phyloP scores from a whole-genome alignment of 306 rosid species.

The Aeschynomene evenia region DNA sequence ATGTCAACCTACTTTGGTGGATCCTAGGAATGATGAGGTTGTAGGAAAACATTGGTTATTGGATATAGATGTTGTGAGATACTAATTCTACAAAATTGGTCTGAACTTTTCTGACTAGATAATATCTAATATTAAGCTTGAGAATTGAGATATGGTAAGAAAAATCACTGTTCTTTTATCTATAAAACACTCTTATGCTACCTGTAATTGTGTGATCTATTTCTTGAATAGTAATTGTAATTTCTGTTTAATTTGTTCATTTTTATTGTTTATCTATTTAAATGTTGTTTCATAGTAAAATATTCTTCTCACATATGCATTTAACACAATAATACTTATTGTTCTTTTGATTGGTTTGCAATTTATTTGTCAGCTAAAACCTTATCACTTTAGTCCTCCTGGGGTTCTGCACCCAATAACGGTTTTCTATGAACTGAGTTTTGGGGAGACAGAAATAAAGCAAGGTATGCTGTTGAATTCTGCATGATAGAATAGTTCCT shows the following conservation, averaged over 20 bases:
- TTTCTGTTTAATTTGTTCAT: not conserved
- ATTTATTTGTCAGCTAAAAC: conserved; percentile 59
- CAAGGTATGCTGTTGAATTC: conserved; percentile 63
- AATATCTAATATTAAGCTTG: conserved; percentile 13
- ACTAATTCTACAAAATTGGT: not conserved
- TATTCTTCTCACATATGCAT: not conserved
- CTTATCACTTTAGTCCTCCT: conserved; percentile 83
- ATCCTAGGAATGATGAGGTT: not conserved
- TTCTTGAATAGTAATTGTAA: conserved; percentile 11
- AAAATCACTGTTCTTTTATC: not conserved
- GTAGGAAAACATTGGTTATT: not conserved
- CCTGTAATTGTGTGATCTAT: not conserved
- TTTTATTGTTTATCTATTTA: conserved; percentile 8
- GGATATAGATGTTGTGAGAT: not conserved
- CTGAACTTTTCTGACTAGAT: conserved; percentile 1
- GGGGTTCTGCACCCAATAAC: conserved; percentile 83
- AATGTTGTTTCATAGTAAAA: conserved; percentile 5
- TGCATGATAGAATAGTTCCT: conserved; percentile 8
- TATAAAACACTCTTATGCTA: not conserved
- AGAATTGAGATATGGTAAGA: conserved; percentile 6
- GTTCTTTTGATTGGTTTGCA: conserved; percentile 18
- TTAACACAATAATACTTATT: not conserved
- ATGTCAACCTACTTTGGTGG: not conserved
- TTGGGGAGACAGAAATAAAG: conserved; percentile 96
- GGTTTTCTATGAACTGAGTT: conserved; percentile 70